Evolutionary conservation across 2,329 filamentous ascomycete species (phyloP), one percentile per base, ranked within the genome.

Genomic region (Penicillium fuscoglaucum): DNA sequence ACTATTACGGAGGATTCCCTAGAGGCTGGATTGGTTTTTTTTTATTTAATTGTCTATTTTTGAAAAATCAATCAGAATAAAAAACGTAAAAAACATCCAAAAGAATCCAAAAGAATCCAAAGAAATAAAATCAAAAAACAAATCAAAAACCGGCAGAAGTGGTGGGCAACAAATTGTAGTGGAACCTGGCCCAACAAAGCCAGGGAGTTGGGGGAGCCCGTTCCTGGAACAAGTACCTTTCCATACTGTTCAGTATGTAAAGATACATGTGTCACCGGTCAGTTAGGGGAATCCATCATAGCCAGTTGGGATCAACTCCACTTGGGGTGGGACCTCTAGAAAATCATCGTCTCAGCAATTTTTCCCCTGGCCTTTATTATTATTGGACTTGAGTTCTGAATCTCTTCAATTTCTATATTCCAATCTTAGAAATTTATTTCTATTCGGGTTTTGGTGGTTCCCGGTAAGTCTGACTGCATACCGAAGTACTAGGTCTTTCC

Each of bases 121-220:
- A 29, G 13, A 35, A 29, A 17, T 4, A 19, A 45, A 24, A 39
- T 15, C 33, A 4, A 21, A 31, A 37, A 28, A 29, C 7, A 61
- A 59, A 39, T 4, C 4, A 55, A 51, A 58, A 43, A 21, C 31
- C 10, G 24, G 35, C 37, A 44, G 51, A 48, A 46, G 51, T 39
- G 49, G 43, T 46, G 55, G 54, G 53, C 55, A 31, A 26, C 33
- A 26, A 24, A 52, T 52, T 50, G 52, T 53, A 57, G 66, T 68
- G 65, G 58, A 62, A 52, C 58, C 53, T 57, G 62, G 66, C 67
- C 65, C 67, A 69, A 69, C 67, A 69, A 66, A 68, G 61, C 56
- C 47, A 52, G 56, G 55, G 57, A 67, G 65, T 68, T 67, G 67
- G 62, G 67, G 64, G 57, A 55, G 39, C 43, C 7, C 12, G 53